These are phyloP conservation scores for Bruguiera sexangula DNA, from an alignment of 345 rosid species.

Conservation along the genomic window DNA sequence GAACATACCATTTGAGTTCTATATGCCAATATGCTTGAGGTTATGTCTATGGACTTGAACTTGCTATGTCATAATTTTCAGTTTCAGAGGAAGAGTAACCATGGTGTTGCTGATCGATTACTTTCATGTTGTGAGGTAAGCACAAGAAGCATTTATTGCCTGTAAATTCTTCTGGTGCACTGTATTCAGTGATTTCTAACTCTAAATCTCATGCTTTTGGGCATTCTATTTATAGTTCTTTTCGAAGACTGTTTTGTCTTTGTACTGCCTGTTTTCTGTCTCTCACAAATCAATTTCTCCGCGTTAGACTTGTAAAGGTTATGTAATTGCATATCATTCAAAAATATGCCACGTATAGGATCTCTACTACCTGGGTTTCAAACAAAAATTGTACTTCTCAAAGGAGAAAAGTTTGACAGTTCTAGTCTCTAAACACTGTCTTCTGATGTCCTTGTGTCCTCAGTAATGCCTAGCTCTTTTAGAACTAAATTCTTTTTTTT, in stretches of 20 bases:
- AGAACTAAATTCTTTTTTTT: neutral
- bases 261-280: no score
- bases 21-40: neutral
- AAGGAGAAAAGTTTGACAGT: neutral
- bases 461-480: no score
- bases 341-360: no score
- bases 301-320: no score
- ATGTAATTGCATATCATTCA: no score
- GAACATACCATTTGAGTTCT: no score
- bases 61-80: slow-evolving; percentile 27
- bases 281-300: no score
- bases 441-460: neutral
- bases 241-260: no score
- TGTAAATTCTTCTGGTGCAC: neutral
- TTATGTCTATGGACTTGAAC: slow-evolving; percentile 20
- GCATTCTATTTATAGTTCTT: no score
- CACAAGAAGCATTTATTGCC: neutral
- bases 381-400: no score
- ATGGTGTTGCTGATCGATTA: slow-evolving; percentile 67
- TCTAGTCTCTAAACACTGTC: neutral
- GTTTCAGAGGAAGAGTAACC: slow-evolving; percentile 43
- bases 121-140: slow-evolving; percentile 86
- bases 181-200: neutral
- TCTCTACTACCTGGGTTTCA: no score
- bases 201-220: no score